These are phyloP conservation scores for Notholithocarpus densiflorus DNA, from an alignment of 306 rosid genomes.

Conservation along the genomic window DNA sequence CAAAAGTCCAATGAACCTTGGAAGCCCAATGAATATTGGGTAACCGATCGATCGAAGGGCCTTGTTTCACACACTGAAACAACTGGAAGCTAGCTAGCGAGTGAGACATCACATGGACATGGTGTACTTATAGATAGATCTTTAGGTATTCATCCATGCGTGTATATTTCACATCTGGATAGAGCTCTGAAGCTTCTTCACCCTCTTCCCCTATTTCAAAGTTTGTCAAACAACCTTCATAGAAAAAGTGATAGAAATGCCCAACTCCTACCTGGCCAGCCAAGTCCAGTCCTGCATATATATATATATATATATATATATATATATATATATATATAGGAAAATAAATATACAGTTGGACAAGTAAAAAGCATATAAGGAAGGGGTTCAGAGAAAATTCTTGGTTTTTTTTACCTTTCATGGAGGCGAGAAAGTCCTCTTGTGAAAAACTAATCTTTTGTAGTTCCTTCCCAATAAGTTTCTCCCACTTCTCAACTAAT, in stretches of 20 bases:
- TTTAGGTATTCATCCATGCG: slow-evolving; percentile 65
- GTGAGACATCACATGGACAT: no score
- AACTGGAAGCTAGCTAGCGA: no score
- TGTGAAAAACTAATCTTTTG: slow-evolving; percentile 41
- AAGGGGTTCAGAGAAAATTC: not conserved
- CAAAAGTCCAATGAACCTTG: no score
- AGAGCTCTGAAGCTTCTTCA: slow-evolving; percentile 83
- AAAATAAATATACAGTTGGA: no score
- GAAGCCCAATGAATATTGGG: no score
- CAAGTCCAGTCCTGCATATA: slow-evolving; percentile 42
- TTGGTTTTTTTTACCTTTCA: slow-evolving; percentile 48
- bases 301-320: no score
- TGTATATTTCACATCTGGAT: slow-evolving; percentile 73
- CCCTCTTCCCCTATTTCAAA: slow-evolving; percentile 61
- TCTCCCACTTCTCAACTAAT: slow-evolving; percentile 70
- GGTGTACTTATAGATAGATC: slow-evolving; percentile 20
- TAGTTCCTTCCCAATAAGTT: slow-evolving; percentile 45
- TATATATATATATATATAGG: no score
- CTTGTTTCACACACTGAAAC: no score
- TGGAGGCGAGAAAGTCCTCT: slow-evolving; percentile 54
- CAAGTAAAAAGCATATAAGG: no score
- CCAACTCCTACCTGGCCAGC: slow-evolving; percentile 56
- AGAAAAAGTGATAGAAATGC: slow-evolving; percentile 72
- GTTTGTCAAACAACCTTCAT: slow-evolving; percentile 72
- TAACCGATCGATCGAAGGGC: no score